phyloP scores from a whole-genome alignment of 208 protist genomes.

The Perkinsela sp. region DNA sequence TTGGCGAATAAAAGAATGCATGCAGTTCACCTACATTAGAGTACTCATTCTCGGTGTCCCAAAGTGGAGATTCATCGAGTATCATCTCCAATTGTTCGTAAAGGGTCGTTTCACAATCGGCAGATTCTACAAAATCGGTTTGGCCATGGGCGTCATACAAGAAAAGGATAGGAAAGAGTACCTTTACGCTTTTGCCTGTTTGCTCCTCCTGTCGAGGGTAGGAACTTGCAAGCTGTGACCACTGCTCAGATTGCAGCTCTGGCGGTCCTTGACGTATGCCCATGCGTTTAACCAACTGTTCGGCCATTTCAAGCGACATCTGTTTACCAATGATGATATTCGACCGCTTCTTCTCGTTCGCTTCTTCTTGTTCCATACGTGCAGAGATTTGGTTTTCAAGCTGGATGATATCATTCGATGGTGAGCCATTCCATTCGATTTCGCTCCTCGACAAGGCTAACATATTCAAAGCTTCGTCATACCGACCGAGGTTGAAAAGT shows the following conservation, averaged over 20 bases:
- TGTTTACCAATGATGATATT: neutral
- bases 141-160: constrained; percentile 72
- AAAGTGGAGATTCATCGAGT: neutral
- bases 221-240: neutral
- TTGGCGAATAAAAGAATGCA: neutral
- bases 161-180: constrained; percentile 67
- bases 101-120: constrained; percentile 16
- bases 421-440: neutral
- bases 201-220: neutral
- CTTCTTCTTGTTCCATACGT: neutral
- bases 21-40: neutral
- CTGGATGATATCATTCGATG: neutral
- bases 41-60: neutral
- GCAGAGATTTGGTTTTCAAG: neutral
- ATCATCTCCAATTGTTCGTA: neutral
- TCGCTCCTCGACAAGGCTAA: neutral
- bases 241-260: neutral
- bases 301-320: neutral
- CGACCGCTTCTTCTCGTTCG: neutral
- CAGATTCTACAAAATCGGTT: constrained; percentile 67
- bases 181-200: constrained; percentile 5
- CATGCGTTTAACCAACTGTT: neutral
- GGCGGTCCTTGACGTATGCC: neutral
- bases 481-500: neutral
- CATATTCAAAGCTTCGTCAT: neutral